Evolutionary conservation across 805 yeast species (phyloP).

Genomic region (Geotrichum ghanense): DNA sequence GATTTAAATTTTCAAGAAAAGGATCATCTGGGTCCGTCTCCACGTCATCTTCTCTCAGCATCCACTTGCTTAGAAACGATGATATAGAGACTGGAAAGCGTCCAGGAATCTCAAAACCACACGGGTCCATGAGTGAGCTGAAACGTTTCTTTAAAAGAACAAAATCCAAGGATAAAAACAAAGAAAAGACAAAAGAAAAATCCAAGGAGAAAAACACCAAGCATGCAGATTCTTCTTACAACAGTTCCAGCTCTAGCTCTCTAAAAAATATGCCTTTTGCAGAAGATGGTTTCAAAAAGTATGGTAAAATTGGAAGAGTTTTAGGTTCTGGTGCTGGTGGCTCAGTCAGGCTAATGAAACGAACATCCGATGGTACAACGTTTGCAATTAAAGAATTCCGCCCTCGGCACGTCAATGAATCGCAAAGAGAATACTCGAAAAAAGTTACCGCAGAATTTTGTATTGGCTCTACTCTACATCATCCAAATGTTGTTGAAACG

Average conservation of each 20-base stretch:
- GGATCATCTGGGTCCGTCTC: not conserved
- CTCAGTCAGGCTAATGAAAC: conserved; percentile 68
- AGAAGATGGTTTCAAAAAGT: conserved; percentile 41
- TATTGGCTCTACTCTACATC: conserved; percentile 67
- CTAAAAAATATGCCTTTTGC: conserved; percentile 25
- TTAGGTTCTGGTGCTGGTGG: conserved; percentile 95
- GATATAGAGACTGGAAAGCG: conserved; percentile 3
- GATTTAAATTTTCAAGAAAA: conserved; percentile 21
- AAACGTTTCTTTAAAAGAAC: conserved; percentile 33
- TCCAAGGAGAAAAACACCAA: conserved; percentile 5
- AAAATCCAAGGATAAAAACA: conserved; percentile 8
- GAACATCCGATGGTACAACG: conserved; percentile 45
- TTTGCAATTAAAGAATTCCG: conserved; percentile 87
- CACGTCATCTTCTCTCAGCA: conserved; percentile 4
- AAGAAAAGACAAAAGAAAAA: conserved; percentile 5
- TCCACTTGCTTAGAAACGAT: conserved; percentile 5
- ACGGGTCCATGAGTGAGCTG: conserved; percentile 27
- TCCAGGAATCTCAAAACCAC: conserved; percentile 10
- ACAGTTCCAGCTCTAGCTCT: conserved; percentile 4
- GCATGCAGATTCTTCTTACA: conserved; percentile 3
- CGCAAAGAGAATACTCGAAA: conserved; percentile 56
- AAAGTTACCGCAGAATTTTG: conserved; percentile 77
- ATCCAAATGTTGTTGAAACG: conserved; percentile 72
- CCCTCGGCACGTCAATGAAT: conserved; percentile 48
- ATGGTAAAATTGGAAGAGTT: conserved; percentile 62